Base-by-base conservation (phyloP, 148 eudicot genomes). In the Vaccinium myrtillus region DNA sequence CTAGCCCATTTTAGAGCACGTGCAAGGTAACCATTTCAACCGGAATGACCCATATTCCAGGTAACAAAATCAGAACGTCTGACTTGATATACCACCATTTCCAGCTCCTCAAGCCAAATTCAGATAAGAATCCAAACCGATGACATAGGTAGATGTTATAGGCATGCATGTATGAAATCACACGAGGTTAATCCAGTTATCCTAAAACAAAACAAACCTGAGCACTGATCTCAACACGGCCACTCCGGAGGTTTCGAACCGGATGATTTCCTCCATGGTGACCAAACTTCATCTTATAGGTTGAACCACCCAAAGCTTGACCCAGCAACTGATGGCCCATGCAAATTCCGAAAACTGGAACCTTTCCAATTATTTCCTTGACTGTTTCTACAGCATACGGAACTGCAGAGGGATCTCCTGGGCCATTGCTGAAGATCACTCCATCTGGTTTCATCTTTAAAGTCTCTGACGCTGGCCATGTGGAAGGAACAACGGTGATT, bases 261-360 rank as follows among this genome's bases (percentile, higher is more conserved):
- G 99, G 99, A 87, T 96, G 99, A 88, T 96, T 96, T 84, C 98
- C 99, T 58, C 99, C 99, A 86, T 97, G 98, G 87, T 97, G 99
- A 88, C 99, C 99, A 89, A 97, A 97, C 86, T 94, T 97, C 99
- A 97, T 97, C 84, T 97, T 97, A 85, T 80, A 97, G 65, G 99
- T 97, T 84, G 90, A 94, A 85, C 98, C 99, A 54, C 99, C 99
- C 89, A 97, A 85, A 67, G 98, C 98, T 85, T 97, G 99, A 54
- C 99, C 99, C 74, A 95, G 93, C 88, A 97, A 90, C 88, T 97
- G 99, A 88, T 97, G 99, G n/a, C 99, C 99, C 99, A 97, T 97
- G 88, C 98, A 97, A 77, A 97, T 97, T 77, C 99, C 99, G 55
- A 97, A 97, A 79, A 97, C 92, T 46, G 99, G 99, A 53, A 89